A percentile compares a stretch with the other conserved stretches of the same genome.
phyloP scores from a whole-genome alignment of 2,329 filamentous ascomycete species.

The Acrocalymma vagum region DNA sequence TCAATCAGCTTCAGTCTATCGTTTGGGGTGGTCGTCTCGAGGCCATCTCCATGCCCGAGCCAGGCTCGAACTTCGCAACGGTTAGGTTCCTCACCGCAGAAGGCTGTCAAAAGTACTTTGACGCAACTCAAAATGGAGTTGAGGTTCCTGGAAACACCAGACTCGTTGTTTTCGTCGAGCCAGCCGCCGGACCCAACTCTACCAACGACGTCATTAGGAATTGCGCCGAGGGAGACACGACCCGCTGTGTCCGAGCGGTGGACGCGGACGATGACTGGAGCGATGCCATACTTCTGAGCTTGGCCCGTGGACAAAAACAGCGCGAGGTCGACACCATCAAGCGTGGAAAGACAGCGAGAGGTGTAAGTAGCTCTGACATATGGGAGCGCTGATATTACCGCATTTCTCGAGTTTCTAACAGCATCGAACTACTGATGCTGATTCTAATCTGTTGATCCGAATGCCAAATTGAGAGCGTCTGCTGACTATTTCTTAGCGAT shows the following conservation, averaged over 20 bases:
- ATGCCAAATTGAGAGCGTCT: neutral
- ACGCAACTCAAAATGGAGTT: constrained; percentile 46
- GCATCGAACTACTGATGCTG: no score
- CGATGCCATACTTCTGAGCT: constrained; percentile 44
- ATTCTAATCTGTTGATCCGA: neutral
- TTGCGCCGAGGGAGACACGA: constrained; percentile 50
- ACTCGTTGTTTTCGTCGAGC: constrained; percentile 37
- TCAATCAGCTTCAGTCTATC: constrained; percentile 42
- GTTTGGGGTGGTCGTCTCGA: constrained; percentile 50
- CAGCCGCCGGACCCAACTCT: constrained; percentile 31
- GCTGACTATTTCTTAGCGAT: constrained; percentile 41
- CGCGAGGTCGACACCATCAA: constrained; percentile 57
- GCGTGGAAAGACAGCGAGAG: constrained; percentile 49
- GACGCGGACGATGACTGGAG: constrained; percentile 51
- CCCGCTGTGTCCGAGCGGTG: constrained; percentile 56
- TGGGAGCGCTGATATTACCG: no score
- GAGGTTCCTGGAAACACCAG: constrained; percentile 26
- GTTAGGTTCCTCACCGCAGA: constrained; percentile 45
- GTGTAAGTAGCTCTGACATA: constrained; percentile 44
- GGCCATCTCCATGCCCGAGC: constrained; percentile 32
- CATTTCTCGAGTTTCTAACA: neutral
- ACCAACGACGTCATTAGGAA: constrained; percentile 52
- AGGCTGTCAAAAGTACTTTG: constrained; percentile 41
- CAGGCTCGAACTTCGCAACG: constrained; percentile 30
- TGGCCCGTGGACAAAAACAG: constrained; percentile 46